phyloP scores from a whole-genome alignment of 805 yeast genomes.

The Kodamaea kaohsiungensis region DNA sequence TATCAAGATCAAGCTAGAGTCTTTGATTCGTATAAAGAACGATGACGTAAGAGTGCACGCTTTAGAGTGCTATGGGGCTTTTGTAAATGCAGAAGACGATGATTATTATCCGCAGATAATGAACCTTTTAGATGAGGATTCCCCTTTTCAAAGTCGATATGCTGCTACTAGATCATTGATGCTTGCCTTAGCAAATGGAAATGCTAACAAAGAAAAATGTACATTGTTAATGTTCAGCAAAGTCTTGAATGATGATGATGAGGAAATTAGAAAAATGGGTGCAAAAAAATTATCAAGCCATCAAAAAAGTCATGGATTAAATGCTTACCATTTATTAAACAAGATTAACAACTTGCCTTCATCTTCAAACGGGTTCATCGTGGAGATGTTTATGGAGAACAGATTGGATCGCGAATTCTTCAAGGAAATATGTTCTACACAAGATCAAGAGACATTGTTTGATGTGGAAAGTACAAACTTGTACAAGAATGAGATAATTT shows the following conservation, averaged over 20 bases:
- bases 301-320: neutral
- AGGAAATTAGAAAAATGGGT: slow-evolving; percentile 51
- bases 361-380: slow-evolving; percentile 15
- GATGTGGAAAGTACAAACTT: slow-evolving; percentile 68
- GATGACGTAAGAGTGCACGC: slow-evolving; percentile 25
- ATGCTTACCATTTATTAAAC: slow-evolving; percentile 6
- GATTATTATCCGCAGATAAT: slow-evolving; percentile 16
- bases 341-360: slow-evolving; percentile 7
- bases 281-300: slow-evolving; percentile 37
- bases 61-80: slow-evolving; percentile 53
- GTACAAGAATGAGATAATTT: slow-evolving; percentile 51
- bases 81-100: slow-evolving; percentile 21
- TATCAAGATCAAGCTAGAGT: neutral
- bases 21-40: neutral
- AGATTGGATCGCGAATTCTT: slow-evolving; percentile 4
- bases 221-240: slow-evolving; percentile 26
- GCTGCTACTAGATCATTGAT: slow-evolving; percentile 47
- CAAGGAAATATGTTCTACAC: neutral
- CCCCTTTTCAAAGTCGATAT: slow-evolving; percentile 46
- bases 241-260: slow-evolving; percentile 67
- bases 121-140: slow-evolving; percentile 39
- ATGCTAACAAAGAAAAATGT: neutral
- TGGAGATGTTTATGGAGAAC: neutral
- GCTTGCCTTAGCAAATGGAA: slow-evolving; percentile 15
- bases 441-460: slow-evolving; percentile 43